Evolutionary conservation across 345 rosid genomes (phyloP).

Genomic region (Zanthoxylum bungeanum): DNA sequence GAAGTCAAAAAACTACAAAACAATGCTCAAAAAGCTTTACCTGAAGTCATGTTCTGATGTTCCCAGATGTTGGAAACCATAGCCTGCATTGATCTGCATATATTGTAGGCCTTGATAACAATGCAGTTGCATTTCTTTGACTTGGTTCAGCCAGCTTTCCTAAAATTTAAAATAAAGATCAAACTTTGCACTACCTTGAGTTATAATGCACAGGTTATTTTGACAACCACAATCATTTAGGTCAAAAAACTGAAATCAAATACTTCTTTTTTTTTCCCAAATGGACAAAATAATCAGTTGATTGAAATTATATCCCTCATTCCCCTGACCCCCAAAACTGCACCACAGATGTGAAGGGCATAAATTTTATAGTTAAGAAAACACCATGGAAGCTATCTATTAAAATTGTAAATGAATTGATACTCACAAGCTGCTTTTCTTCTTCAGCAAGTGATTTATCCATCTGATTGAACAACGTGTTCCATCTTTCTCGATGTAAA

Average conservation of each 20-base stretch:
- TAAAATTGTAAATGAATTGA: background rate
- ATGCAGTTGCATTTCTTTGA: constrained; percentile 69
- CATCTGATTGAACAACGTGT: constrained; percentile 70
- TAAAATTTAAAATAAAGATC: constrained; percentile 31
- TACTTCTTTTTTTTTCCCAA: background rate
- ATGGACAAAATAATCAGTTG: background rate
- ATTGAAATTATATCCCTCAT: background rate
- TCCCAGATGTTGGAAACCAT: constrained; percentile 40
- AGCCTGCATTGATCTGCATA: constrained; percentile 34
- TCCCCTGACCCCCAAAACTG: background rate
- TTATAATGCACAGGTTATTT: background rate
- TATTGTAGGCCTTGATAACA: constrained; percentile 76
- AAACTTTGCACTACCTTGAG: constrained; percentile 1
- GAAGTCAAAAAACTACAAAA: too few species aligned
- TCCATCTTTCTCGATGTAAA: constrained; percentile 65
- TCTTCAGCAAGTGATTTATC: constrained; percentile 72
- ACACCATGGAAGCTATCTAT: background rate
- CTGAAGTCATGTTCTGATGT: constrained; percentile 34
- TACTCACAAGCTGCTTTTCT: constrained; percentile 79
- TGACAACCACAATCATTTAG: background rate
- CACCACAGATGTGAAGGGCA: background rate
- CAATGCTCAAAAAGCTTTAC: constrained; percentile 29
- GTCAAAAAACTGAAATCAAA: background rate
- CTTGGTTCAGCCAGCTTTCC: constrained; percentile 75
- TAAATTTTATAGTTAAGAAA: background rate